phyloP scores from a whole-genome alignment of 1,284 basidiomycete genomes.

The Ustilago trichophora region DNA sequence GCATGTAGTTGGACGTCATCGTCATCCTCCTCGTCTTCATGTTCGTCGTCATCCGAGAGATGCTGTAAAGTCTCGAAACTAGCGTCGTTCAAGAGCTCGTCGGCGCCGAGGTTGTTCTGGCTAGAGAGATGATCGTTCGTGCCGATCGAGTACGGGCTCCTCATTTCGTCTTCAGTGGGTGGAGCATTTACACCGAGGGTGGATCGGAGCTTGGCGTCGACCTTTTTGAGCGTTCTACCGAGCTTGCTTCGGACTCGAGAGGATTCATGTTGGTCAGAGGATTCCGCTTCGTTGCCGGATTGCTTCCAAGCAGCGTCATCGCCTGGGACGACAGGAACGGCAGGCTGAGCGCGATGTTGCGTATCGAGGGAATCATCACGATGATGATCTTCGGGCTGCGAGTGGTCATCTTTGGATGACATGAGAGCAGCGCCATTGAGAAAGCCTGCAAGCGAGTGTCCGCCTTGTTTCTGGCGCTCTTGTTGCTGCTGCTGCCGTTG shows the following conservation, averaged over 20 bases:
- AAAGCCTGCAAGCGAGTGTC: slow-evolving; percentile 13
- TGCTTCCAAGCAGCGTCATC: slow-evolving; percentile 28
- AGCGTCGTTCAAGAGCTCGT: slow-evolving; percentile 42
- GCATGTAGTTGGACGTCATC: slow-evolving; percentile 1
- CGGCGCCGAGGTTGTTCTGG: slow-evolving; percentile 13
- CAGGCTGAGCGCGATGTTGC: background rate
- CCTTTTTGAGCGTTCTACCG: slow-evolving; percentile 28
- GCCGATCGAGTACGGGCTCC: slow-evolving; percentile 38
- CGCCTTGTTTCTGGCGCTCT: slow-evolving; percentile 1
- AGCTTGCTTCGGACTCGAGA: slow-evolving; percentile 6
- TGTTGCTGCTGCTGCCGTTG: slow-evolving; percentile 4
- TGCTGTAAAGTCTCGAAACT: slow-evolving; percentile 32
- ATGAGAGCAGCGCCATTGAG: slow-evolving; percentile 40
- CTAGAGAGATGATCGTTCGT: slow-evolving; percentile 29
- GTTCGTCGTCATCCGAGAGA: slow-evolving; percentile 29
- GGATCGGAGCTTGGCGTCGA: slow-evolving; percentile 30
- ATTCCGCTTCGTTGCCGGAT: slow-evolving; percentile 19
- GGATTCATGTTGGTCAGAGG: slow-evolving; percentile 22
- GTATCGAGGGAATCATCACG: slow-evolving; percentile 2
- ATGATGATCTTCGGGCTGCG: slow-evolving; percentile 15
- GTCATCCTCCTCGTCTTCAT: slow-evolving; percentile 19
- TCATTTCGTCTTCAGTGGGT: slow-evolving; percentile 22
- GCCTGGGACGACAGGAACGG: background rate
- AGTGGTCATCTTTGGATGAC: slow-evolving; percentile 22
- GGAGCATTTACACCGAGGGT: slow-evolving; percentile 26